Evolutionary conservation across 176 grass and related monocot species (phyloP), one percentile per base, ranked within the genome.

Genomic region (Carex kokanica): DNA sequence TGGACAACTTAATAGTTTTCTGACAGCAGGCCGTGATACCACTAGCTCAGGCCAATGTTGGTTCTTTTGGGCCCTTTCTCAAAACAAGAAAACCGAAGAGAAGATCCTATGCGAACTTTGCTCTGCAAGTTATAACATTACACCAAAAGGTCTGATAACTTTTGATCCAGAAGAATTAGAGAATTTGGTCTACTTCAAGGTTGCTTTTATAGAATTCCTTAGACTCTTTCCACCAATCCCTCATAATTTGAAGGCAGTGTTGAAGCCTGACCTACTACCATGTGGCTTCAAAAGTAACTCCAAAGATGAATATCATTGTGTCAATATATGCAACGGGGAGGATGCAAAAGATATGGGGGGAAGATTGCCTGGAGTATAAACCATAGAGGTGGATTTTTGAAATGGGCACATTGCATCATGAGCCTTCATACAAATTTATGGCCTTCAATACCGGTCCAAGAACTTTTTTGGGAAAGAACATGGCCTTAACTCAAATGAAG

Each of bases 371-470:
- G 41, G 83, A 86, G 41, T 88, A 79, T 41, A 88, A 57, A 66
- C 86, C 86, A 15, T 86, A 88, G 83, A 62, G 89, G 27, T 91
- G 86, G 86, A 64, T 91, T 18, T 80, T 71, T 2, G 79, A 88
- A 49, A 83, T 80, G 6, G 83, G 83, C 10, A 74, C 56, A 60
- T n/a, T 88, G 63, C 45, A 38, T 21, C 20, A 86, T 18, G 60
- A 84, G 55, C 89, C 86, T 0, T 83, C 89, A 5, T 79, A 86
- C 75, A 83, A 73, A 74, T 91, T 80, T 59, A 12, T 91, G n/a
- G 29, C 86, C 5, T 91, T 91, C 45, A 85, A 86, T 47, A 81
- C 83, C 0, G 83, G 79, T 10, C 89, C 86, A 5, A 83, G 86
- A 73, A 61, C 79, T 2, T 88, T 86, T 60, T 8, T 88, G 11